These are phyloP conservation scores for Lotmaria passim DNA, from an alignment of 208 protist species.

Conservation along the genomic window DNA sequence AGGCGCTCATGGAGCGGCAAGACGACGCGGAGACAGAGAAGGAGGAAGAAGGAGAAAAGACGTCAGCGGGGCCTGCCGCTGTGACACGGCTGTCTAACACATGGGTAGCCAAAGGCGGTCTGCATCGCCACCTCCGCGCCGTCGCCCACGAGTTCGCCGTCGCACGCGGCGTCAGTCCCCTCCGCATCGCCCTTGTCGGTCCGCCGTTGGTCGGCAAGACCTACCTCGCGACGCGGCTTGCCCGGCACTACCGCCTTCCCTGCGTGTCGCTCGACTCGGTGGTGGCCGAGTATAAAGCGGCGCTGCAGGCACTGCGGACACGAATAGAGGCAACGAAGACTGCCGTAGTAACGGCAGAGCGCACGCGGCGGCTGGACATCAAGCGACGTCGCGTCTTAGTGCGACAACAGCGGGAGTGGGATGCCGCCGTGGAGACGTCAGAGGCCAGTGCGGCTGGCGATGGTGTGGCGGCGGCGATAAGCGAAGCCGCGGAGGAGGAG, in stretches of 20 bases:
- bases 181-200: conserved; percentile 87
- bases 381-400: conserved; percentile 64
- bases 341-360: conserved; percentile 42
- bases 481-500: background rate
- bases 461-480: background rate
- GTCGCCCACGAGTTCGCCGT: conserved; percentile 82
- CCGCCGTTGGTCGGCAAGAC: conserved; percentile 92
- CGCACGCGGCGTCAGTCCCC: conserved; percentile 66
- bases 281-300: conserved; percentile 66
- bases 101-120: conserved; percentile 84
- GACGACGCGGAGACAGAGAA: conserved; percentile 48
- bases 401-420: conserved; percentile 36
- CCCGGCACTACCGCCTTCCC: conserved; percentile 82
- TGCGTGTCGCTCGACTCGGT: conserved; percentile 30
- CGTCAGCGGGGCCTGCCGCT: background rate
- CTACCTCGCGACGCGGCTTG: conserved; percentile 58
- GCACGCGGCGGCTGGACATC: conserved; percentile 46
- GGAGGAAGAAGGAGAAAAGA: background rate
- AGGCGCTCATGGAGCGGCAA: conserved; percentile 70
- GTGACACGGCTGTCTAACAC: conserved; percentile 25
- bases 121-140: conserved; percentile 67
- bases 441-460: conserved; percentile 1
- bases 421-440: conserved; percentile 14
- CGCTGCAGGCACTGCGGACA: conserved; percentile 37
- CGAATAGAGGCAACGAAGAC: conserved; percentile 38